These are phyloP conservation scores for Backusella westeae DNA, from an alignment of 192 early-diverging fungal species.

Conservation along the genomic window DNA sequence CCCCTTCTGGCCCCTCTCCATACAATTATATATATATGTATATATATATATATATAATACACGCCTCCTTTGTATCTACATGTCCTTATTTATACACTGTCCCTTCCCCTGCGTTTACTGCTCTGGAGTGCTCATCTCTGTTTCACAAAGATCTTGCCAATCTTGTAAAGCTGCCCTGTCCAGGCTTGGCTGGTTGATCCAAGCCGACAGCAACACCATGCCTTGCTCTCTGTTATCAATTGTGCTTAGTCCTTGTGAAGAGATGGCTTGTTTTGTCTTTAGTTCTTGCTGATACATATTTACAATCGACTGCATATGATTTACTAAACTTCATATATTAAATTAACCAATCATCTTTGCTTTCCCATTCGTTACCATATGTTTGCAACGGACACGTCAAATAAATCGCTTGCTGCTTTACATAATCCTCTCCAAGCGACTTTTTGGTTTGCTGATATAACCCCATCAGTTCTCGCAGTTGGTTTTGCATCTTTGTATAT, in stretches of 20 bases:
- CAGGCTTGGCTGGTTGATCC: constrained; percentile 35
- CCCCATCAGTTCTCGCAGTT: constrained; percentile 4
- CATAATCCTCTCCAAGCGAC: background rate
- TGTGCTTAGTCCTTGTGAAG: constrained; percentile 5
- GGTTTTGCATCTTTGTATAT: constrained; percentile 26
- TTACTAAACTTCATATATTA: background rate
- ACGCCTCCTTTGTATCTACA: background rate
- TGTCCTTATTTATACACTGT: background rate
- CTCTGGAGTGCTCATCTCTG: constrained; percentile 11
- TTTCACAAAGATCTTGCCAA: constrained; percentile 27
- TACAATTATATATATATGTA: too few relatives aligned
- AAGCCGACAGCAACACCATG: constrained; percentile 27
- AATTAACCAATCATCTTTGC: background rate
- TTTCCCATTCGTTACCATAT: constrained; percentile 18
- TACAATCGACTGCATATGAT: constrained; percentile 11
- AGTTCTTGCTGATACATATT: constrained; percentile 29
- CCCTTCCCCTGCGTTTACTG: background rate
- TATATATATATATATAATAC: too few relatives aligned
- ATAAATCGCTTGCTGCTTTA: constrained; percentile 10
- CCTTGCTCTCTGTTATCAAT: constrained; percentile 25
- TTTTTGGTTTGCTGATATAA: background rate
- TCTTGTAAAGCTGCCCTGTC: constrained; percentile 8
- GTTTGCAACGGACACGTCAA: constrained; percentile 24
- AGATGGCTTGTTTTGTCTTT: constrained; percentile 11
- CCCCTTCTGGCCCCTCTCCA: background rate